phyloP scores from a whole-genome alignment of 2,329 filamentous ascomycete genomes.

The Alternaria arbusti region DNA sequence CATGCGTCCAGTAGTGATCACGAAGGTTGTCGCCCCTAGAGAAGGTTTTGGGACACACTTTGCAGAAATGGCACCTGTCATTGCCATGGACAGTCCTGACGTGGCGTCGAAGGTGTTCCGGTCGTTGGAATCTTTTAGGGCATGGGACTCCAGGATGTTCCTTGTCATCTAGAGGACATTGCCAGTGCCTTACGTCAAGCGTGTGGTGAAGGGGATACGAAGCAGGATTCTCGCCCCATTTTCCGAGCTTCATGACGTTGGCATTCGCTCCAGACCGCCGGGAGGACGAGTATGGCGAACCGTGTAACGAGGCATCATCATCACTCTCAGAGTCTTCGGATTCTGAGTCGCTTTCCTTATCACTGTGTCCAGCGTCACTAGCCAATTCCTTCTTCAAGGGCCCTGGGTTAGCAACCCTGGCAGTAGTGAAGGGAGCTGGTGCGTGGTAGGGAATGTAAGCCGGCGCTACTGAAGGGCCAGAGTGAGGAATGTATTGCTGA shows the following conservation, averaged over 20 bases:
- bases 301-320: neutral
- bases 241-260: conserved; percentile 18
- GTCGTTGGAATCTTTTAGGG: conserved; percentile 16
- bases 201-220: neutral
- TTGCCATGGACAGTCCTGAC: conserved; percentile 22
- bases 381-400: neutral
- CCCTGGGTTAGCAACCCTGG: neutral
- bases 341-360: neutral
- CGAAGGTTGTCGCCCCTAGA: conserved; percentile 32
- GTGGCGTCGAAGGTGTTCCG: conserved; percentile 34
- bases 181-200: conserved; percentile 12
- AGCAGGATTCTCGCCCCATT: conserved; percentile 9
- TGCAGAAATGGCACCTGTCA: conserved; percentile 10
- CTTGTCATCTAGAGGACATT: conserved; percentile 4
- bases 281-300: neutral
- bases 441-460: neutral
- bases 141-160: conserved; percentile 5
- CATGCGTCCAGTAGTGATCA: conserved; percentile 36
- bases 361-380: neutral
- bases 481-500: neutral
- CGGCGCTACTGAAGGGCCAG: neutral
- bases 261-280: neutral
- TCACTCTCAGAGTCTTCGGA: neutral
- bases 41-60: conserved; percentile 23
- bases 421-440: neutral